phyloP scores from a whole-genome alignment of 108 stramenopile genomes.

The Pseudonitzschia delicatissima region DNA sequence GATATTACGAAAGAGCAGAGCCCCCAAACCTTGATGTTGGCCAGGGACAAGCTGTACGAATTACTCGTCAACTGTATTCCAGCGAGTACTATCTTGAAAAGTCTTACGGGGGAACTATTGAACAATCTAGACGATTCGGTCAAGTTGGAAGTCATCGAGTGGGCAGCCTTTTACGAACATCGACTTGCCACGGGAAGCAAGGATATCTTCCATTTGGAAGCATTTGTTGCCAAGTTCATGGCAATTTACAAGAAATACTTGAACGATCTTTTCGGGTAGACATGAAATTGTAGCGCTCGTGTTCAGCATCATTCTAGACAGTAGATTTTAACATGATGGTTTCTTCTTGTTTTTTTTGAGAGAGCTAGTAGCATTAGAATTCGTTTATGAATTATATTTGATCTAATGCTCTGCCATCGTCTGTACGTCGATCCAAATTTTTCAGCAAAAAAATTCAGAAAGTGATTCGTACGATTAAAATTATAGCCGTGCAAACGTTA shows the following conservation, averaged over 20 bases:
- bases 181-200: slow-evolving; percentile 90
- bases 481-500: too few relatives aligned
- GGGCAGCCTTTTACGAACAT: slow-evolving; percentile 98
- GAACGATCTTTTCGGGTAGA: slow-evolving; percentile 72
- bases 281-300: background rate
- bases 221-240: slow-evolving; percentile 98
- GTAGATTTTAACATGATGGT: background rate
- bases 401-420: too few relatives aligned
- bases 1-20: slow-evolving; percentile 87
- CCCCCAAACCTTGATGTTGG: slow-evolving; percentile 79
- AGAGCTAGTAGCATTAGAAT: too few relatives aligned
- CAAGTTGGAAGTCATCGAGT: slow-evolving; percentile 85
- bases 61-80: slow-evolving; percentile 97
- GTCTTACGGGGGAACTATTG: slow-evolving; percentile 81
- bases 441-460: too few relatives aligned
- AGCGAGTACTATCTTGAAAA: slow-evolving; percentile 89
- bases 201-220: slow-evolving; percentile 99
- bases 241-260: slow-evolving; percentile 92
- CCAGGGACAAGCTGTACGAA: slow-evolving; percentile 96
- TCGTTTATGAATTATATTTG: too few relatives aligned
- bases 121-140: slow-evolving; percentile 82
- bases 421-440: too few relatives aligned
- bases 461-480: too few relatives aligned
- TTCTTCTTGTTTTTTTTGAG: background rate
- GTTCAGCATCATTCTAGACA: background rate